These are phyloP conservation scores for Begonia masoniana DNA, from an alignment of 306 rosid genomes.

Conservation along the genomic window DNA sequence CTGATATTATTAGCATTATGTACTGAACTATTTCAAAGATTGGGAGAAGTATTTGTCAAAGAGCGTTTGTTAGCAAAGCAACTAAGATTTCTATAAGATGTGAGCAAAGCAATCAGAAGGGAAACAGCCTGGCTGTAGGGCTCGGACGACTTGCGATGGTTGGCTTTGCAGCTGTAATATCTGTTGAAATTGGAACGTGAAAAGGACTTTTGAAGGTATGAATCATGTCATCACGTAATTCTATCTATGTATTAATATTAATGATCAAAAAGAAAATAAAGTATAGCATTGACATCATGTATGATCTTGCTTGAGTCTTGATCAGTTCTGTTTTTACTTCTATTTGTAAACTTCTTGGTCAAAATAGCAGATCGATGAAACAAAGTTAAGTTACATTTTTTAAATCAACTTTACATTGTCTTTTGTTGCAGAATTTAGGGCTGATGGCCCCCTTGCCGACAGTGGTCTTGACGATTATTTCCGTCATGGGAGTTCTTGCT, in stretches of 20 bases:
- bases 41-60: conserved; percentile 23
- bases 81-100: conserved; percentile 48
- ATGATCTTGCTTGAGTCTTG: too few relatives aligned
- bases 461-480: conserved; percentile 44
- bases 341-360: too few relatives aligned
- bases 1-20: too few relatives aligned
- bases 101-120: conserved; percentile 52
- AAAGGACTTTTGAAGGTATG: conserved; percentile 88
- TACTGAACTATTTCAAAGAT: too few relatives aligned
- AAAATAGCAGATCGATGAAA: too few relatives aligned
- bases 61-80: conserved; percentile 27
- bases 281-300: too few relatives aligned
- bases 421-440: conserved; percentile 65
- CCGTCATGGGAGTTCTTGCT: conserved; percentile 42
- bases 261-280: too few relatives aligned
- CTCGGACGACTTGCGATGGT: conserved; percentile 78
- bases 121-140: conserved; percentile 64
- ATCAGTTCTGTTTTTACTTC: too few relatives aligned
- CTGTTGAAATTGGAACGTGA: conserved; percentile 72
- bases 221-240: too few relatives aligned
- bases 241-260: too few relatives aligned
- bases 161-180: conserved; percentile 67
- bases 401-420: neutral
- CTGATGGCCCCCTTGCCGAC: conserved; percentile 57
- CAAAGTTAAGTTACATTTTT: too few relatives aligned